phyloP scores from a whole-genome alignment of 2,329 filamentous ascomycete genomes.

The Sporothrix brasiliensis region DNA sequence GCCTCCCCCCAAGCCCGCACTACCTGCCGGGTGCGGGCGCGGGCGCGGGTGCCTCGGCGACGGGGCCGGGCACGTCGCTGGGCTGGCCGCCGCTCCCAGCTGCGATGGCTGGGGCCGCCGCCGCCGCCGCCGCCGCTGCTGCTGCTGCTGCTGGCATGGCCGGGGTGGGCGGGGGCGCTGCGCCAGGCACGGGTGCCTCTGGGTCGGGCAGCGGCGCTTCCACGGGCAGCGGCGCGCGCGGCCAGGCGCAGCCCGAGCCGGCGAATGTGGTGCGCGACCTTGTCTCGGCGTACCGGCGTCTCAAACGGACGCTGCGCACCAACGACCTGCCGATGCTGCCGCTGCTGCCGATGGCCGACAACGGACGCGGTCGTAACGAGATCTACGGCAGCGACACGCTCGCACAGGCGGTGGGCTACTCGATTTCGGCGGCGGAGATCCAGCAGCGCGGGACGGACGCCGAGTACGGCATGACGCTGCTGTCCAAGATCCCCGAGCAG shows the following conservation, averaged over 20 bases:
- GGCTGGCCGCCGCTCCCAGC: conserved; percentile 27
- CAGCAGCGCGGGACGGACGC: conserved; percentile 83
- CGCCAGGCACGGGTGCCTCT: not conserved
- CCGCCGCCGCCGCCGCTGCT: conserved; percentile 1
- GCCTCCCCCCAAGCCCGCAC: conserved; percentile 15
- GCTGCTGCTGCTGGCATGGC: conserved; percentile 1
- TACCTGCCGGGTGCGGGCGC: no score
- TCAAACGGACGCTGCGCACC: conserved; percentile 60
- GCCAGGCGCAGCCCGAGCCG: not conserved
- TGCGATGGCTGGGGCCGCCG: conserved; percentile 26
- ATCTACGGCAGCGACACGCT: conserved; percentile 62
- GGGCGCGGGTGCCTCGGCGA: not conserved
- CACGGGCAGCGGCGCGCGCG: not conserved
- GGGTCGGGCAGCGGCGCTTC: not conserved
- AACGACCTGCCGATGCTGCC: conserved; percentile 54
- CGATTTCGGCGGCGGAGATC: conserved; percentile 87
- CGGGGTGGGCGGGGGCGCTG: not conserved
- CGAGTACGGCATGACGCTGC: conserved; percentile 70
- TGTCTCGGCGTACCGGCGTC: conserved; percentile 61
- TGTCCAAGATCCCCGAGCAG: conserved; percentile 84
- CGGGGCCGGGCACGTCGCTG: conserved; percentile 18
- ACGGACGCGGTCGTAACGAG: conserved; percentile 46
- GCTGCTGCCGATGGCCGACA: conserved; percentile 44
- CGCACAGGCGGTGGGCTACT: conserved; percentile 72
- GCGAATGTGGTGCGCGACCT: conserved; percentile 55